Base-by-base conservation (phyloP, 768 basidiomycete genomes). In the Boletus vermiculosoides region DNA sequence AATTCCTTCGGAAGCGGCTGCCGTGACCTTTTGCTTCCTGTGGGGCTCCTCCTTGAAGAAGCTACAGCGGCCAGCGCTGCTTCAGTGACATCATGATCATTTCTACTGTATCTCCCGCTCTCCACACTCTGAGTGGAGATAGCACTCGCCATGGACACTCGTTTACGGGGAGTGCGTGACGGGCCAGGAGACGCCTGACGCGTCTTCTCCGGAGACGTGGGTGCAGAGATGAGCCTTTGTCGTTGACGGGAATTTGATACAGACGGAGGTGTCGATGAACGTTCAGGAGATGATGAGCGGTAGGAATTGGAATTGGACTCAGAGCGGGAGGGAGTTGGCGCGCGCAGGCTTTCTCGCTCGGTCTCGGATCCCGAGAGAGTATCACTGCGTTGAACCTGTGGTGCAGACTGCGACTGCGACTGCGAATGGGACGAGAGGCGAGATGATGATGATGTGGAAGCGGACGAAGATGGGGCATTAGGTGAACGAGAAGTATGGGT, bases 321-420 rank as follows among this genome's bases (percentile, higher is more conserved):
- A 44, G 66, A 65, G 59, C 69, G 58, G 53, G 72, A 63, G 58
- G 72, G 67, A 53, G 70, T 57, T 16, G 66, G 66, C 8, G 68
- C 72, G 67, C 70, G 70, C 39, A 70, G 63, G 39, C 77, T 80
- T 71, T 91, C 89, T 44, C 88, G 83, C 70, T 92, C 91, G 0
- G 90, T 92, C 70, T 92, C 91, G 3, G 89, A 92, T 33, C 90
- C 90, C 8, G 90, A 92, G 52, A 79, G 78, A 33, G 71, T 75
- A 49, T 75, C 73, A 34, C 59, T 59, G 44, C 61, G 71, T 63
- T 57, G 72, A 61, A 63, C 59, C 54, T 63, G 70, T 10, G 62
- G 44, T 65, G 56, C 46, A 40, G 68, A 63, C 7, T 64, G 62
- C 49, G 70, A 56, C 55, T 77, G 68, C 8, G 75, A 65, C 54